Conservation (phyloP, 441 rosid genomes). For the Adansonia gregorii region DNA sequence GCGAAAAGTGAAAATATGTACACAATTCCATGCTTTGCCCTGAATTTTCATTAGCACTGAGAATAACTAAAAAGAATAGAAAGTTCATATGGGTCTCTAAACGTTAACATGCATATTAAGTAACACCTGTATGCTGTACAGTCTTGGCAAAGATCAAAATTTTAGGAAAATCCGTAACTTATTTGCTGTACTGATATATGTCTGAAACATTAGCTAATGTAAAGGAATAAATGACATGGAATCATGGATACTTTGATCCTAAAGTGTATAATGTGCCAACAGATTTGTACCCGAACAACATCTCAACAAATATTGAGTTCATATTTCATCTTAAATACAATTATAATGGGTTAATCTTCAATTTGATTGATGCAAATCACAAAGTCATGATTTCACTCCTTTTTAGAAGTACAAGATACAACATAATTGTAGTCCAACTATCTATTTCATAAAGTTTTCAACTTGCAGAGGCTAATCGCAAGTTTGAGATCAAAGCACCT, state of each 20-base stretch:
- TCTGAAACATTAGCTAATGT: background rate
- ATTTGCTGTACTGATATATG: background rate
- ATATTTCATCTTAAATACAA: background rate
- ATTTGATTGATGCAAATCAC: background rate
- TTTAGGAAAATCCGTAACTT: background rate
- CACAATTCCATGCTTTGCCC: background rate
- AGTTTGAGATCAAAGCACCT: conserved; percentile 44
- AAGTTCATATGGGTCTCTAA: background rate
- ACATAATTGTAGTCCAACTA: background rate
- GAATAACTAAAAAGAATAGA: background rate
- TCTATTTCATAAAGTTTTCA: background rate
- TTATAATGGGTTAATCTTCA: background rate
- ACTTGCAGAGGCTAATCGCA: background rate
- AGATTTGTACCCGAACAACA: background rate
- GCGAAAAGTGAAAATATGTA: background rate
- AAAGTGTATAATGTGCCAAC: background rate
- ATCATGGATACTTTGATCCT: background rate
- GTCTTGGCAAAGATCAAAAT: background rate
- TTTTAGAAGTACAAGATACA: background rate
- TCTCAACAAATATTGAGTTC: background rate
- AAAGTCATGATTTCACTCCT: background rate
- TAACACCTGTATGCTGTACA: background rate
- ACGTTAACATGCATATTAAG: background rate
- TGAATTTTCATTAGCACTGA: background rate
- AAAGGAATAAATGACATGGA: background rate